Evolutionary conservation across 106 monocot species (phyloP).

Genomic region (Dendrobium chrysotoxum): DNA sequence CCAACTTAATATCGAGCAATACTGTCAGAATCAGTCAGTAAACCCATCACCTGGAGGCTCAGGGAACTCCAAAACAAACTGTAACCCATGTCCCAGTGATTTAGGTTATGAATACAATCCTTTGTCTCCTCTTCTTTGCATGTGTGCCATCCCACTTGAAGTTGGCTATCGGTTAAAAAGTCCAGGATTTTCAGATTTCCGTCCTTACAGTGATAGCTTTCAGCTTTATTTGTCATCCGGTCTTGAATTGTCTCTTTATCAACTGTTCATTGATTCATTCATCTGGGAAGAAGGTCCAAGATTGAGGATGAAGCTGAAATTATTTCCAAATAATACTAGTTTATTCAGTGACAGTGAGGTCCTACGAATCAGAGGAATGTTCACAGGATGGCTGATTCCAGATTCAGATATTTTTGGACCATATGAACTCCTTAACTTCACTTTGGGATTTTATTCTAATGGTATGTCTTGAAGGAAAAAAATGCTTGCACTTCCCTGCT

Average conservation of each 20-base stretch:
- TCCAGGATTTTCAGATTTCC: conserved; percentile 81
- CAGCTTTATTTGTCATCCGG: conserved; percentile 58
- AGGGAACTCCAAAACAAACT: conserved; percentile 14
- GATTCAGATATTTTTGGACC: conserved; percentile 91
- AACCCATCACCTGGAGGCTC: conserved; percentile 20
- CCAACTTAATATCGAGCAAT: conserved; percentile 32
- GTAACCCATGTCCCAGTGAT: conserved; percentile 41
- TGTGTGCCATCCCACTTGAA: conserved; percentile 61
- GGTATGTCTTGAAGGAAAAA: conserved; percentile 29
- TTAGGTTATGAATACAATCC: conserved; percentile 45
- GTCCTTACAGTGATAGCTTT: conserved; percentile 46
- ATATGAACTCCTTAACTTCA: conserved; percentile 82
- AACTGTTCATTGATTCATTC: conserved; percentile 55
- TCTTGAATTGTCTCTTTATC: conserved; percentile 41
- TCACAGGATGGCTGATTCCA: conserved; percentile 74
- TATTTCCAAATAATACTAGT: conserved; percentile 47
- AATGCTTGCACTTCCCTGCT: background rate
- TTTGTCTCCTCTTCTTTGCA: conserved; percentile 37
- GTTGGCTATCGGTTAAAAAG: conserved; percentile 96
- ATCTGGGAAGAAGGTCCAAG: conserved; percentile 95
- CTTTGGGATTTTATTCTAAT: conserved; percentile 46
- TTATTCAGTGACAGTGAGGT: conserved; percentile 65
- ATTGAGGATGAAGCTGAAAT: conserved; percentile 69
- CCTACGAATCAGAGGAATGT: conserved; percentile 47
- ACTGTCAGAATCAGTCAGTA: conserved; percentile 41